These are phyloP conservation scores for Volvox africanus DNA, from an alignment of 139 green algal genomes.

Conservation along the genomic window DNA sequence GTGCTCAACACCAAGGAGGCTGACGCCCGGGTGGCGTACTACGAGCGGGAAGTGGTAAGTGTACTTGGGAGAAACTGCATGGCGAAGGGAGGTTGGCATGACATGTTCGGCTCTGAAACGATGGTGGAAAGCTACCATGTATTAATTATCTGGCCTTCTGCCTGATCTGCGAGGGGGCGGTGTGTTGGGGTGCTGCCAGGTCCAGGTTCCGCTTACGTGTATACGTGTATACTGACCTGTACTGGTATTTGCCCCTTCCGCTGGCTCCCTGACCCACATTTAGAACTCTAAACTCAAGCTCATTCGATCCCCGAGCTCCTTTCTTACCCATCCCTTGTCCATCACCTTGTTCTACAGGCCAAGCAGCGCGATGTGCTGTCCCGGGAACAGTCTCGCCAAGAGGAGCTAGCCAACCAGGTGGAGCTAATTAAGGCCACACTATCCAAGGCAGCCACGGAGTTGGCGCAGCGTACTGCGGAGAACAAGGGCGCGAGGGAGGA, in stretches of 20 bases:
- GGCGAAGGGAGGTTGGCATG: background rate
- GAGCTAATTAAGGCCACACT: constrained; percentile 72
- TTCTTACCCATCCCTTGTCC: no score
- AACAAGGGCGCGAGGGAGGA: constrained; percentile 59
- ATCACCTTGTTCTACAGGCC: constrained; percentile 8
- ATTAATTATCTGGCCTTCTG: no score
- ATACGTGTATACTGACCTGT: no score
- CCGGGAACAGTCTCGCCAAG: constrained; percentile 53
- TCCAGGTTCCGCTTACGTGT: no score
- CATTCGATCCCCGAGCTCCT: no score
- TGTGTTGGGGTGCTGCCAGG: background rate
- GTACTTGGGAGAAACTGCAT: background rate
- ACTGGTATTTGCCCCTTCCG: no score
- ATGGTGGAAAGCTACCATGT: no score
- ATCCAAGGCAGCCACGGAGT: constrained; percentile 71
- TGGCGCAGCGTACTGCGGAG: constrained; percentile 51
- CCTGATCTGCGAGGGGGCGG: no score
- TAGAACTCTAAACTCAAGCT: no score
- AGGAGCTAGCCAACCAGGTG: constrained; percentile 67
- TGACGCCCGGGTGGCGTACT: constrained; percentile 75
- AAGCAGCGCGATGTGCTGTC: constrained; percentile 65
- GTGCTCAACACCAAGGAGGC: constrained; percentile 81
- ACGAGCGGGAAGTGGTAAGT: constrained; percentile 76
- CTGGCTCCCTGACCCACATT: no score
- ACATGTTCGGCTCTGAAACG: no score